Percentiles rank a stretch among this genome's conserved stretches.
These are phyloP conservation scores for Microsporum ferrugineum DNA, from an alignment of 2,329 filamentous ascomycete species.

Conservation along the genomic window DNA sequence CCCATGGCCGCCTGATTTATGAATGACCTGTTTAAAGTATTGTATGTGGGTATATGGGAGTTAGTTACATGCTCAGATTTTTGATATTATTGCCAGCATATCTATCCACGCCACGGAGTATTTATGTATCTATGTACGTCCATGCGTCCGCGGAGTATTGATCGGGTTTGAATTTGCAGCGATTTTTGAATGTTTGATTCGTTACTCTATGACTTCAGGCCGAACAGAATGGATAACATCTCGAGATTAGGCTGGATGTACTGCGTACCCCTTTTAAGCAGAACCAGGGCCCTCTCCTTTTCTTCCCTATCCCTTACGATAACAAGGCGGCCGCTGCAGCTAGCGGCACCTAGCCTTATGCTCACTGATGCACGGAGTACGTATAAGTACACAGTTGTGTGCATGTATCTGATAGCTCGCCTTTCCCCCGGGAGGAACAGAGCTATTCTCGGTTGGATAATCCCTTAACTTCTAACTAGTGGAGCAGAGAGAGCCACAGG, in stretches of 20 bases:
- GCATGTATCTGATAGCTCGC: not conserved
- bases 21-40: not conserved
- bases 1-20: not conserved
- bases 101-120: not conserved
- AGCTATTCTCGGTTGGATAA: not conserved
- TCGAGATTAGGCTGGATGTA: no score
- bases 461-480: not conserved
- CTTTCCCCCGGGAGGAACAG: not conserved
- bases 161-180: not conserved
- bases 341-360: no score
- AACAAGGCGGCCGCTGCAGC: no score
- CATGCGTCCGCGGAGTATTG: not conserved
- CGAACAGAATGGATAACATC: not conserved
- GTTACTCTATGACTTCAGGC: not conserved
- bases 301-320: no score
- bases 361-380: no score
- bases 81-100: not conserved
- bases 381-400: not conserved
- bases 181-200: not conserved
- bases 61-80: not conserved
- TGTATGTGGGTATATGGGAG: not conserved
- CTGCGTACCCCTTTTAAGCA: no score
- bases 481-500: not conserved
- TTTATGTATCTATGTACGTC: not conserved
- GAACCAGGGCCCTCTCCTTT: no score